A percentile compares a stretch with the other conserved stretches of the same genome.
Conservation (phyloP, 148 eudicot species). For the Vaccinium corymbosum region DNA sequence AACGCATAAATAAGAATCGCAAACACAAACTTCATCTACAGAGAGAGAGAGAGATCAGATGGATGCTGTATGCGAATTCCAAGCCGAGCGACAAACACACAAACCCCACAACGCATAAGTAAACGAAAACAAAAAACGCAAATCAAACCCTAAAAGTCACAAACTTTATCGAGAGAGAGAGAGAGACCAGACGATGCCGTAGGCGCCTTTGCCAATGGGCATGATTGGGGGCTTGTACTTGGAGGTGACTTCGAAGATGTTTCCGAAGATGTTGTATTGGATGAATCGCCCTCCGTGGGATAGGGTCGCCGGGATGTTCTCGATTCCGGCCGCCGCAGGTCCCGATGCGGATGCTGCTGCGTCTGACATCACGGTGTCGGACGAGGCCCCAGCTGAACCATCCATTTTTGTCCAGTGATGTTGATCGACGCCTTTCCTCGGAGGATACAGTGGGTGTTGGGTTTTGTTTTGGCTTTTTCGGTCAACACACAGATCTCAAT, state of each 20-base stretch:
- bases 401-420: slow-evolving; percentile 28
- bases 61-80: too few relatives aligned
- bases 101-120: not conserved
- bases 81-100: not conserved
- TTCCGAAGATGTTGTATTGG: slow-evolving; percentile 85
- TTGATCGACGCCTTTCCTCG: not conserved
- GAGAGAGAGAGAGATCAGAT: too few relatives aligned
- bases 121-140: not conserved
- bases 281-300: slow-evolving; percentile 79
- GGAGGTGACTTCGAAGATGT: slow-evolving; percentile 81
- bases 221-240: slow-evolving; percentile 91
- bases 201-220: slow-evolving; percentile 98
- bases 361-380: slow-evolving; percentile 79
- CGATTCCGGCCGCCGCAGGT: slow-evolving; percentile 26
- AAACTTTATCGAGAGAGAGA: not conserved
- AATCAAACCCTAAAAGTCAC: not conserved
- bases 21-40: too few relatives aligned
- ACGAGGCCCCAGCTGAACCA: slow-evolving; percentile 41
- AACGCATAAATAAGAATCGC: too few relatives aligned
- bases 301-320: slow-evolving; percentile 66
- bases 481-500: not conserved
- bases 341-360: slow-evolving; percentile 22
- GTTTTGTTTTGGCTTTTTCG: not conserved
- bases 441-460: too few relatives aligned
- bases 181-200: slow-evolving; percentile 82